Evolutionary conservation across 2,329 filamentous ascomycete species (phyloP).

Genomic region (Penicillium sp.): DNA sequence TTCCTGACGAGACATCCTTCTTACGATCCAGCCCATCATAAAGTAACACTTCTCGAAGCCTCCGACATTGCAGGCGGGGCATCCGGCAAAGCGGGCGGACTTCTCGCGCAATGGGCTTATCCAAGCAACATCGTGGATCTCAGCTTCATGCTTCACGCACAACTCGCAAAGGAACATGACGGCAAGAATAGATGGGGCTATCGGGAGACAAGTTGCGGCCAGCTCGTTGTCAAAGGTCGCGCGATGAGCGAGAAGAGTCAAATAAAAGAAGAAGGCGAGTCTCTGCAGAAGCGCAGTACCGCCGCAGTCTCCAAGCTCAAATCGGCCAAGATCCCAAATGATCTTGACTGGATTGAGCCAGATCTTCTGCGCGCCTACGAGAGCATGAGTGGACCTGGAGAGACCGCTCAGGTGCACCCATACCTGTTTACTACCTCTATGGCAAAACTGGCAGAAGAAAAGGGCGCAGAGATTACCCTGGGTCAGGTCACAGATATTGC

Average conservation of each 20-base stretch:
- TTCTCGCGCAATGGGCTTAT: conserved; percentile 91
- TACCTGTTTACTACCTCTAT: conserved; percentile 88
- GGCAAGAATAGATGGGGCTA: conserved; percentile 87
- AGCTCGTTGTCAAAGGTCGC: conserved; percentile 61
- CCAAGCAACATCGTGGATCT: conserved; percentile 82
- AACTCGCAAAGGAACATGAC: conserved; percentile 82
- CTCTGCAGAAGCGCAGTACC: conserved; percentile 62
- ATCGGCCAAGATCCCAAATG: conserved; percentile 70
- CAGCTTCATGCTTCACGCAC: conserved; percentile 80
- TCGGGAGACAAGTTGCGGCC: conserved; percentile 75
- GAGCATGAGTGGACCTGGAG: conserved; percentile 79
- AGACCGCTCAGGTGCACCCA: conserved; percentile 93
- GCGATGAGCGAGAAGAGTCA: conserved; percentile 43
- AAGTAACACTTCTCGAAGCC: conserved; percentile 86
- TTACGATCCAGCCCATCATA: conserved; percentile 76
- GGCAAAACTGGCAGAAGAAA: conserved; percentile 73
- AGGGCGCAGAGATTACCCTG: conserved; percentile 70
- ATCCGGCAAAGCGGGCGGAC: conserved; percentile 90
- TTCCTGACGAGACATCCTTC: conserved; percentile 84
- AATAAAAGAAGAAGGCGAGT: conserved; percentile 49
- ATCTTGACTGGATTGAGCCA: conserved; percentile 83
- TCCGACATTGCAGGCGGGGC: conserved; percentile 85
- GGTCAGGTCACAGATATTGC: conserved; percentile 73
- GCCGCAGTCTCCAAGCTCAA: conserved; percentile 58
- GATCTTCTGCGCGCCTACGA: conserved; percentile 73